These are phyloP conservation scores for Starmera dryadoides DNA, from an alignment of 805 yeast genomes.

Conservation along the genomic window DNA sequence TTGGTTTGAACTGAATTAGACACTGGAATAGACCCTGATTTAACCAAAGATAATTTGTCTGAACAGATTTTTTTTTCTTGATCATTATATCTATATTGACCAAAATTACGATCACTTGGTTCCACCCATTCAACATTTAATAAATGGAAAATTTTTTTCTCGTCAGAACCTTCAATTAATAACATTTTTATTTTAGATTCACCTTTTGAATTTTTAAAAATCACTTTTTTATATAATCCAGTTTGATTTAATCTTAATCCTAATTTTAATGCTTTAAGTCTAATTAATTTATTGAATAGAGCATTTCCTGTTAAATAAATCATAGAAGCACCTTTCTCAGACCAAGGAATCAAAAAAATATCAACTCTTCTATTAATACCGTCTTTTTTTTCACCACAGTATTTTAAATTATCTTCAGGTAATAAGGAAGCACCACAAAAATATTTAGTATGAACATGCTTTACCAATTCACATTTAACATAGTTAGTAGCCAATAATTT, in stretches of 20 bases:
- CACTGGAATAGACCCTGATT: no score
- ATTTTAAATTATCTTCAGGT: constrained; percentile 11
- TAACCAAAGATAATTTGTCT: no score
- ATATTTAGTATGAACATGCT: constrained; percentile 19
- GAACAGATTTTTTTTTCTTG: no score
- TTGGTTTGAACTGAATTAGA: no score
- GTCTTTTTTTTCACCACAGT: constrained; percentile 24
- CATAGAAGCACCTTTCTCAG: constrained; percentile 37
- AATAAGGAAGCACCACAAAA: constrained; percentile 29
- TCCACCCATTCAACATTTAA: constrained; percentile 30
- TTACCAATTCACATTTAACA: constrained; percentile 15
- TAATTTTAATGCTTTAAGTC: constrained; percentile 33
- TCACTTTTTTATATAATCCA: constrained; percentile 30
- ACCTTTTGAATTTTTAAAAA: constrained; percentile 2
- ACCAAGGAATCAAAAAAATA: constrained; percentile 38
- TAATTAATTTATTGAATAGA: constrained; percentile 38
- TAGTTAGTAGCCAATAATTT: constrained; percentile 22
- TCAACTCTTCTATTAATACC: constrained; percentile 46
- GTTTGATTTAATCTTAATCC: constrained; percentile 31
- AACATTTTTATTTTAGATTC: constrained; percentile 5
- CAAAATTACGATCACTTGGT: constrained; percentile 21
- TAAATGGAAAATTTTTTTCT: constrained; percentile 35
- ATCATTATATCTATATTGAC: constrained; percentile 1
- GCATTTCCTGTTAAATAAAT: constrained; percentile 51
- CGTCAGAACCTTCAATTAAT: constrained; percentile 36